phyloP scores from a whole-genome alignment of 2,329 filamentous ascomycete species.

The Dryadomyces quercus-mongolicae region DNA sequence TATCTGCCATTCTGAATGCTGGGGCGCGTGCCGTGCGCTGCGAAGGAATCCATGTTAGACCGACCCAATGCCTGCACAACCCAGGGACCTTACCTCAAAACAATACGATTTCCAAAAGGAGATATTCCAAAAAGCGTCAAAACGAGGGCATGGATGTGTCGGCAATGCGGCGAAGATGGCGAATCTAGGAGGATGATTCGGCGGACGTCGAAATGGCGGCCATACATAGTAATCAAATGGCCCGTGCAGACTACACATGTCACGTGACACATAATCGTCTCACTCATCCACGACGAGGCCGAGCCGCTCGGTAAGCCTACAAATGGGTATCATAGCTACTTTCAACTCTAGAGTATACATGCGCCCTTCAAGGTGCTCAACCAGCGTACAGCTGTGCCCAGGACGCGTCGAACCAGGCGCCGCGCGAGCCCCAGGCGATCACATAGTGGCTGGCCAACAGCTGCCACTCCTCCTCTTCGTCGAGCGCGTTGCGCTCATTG shows the following conservation, averaged over 20 bases:
- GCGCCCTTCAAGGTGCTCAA: no score
- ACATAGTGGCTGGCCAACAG: constrained; percentile 82
- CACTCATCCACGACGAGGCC: neutral
- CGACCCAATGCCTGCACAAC: neutral
- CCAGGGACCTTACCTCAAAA: neutral
- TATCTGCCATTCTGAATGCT: constrained; percentile 53
- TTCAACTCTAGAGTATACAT: no score
- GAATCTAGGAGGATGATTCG: no score
- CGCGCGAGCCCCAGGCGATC: constrained; percentile 76
- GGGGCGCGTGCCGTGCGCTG: neutral
- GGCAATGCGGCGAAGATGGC: neutral
- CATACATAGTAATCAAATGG: neutral
- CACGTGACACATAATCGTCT: neutral
- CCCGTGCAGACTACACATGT: neutral
- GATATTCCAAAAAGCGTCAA: neutral
- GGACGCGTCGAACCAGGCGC: constrained; percentile 23
- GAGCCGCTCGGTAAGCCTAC: neutral
- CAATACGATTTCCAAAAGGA: neutral
- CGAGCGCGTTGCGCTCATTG: constrained; percentile 70
- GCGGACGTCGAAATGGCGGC: neutral
- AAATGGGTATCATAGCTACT: neutral
- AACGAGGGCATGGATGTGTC: neutral
- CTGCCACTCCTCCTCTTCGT: constrained; percentile 92
- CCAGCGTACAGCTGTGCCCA: constrained; percentile 17
- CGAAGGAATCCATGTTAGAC: neutral